Evolutionary conservation across 2,329 filamentous ascomycete genomes (phyloP).

Genomic region (Pestalotiopsis sp.): DNA sequence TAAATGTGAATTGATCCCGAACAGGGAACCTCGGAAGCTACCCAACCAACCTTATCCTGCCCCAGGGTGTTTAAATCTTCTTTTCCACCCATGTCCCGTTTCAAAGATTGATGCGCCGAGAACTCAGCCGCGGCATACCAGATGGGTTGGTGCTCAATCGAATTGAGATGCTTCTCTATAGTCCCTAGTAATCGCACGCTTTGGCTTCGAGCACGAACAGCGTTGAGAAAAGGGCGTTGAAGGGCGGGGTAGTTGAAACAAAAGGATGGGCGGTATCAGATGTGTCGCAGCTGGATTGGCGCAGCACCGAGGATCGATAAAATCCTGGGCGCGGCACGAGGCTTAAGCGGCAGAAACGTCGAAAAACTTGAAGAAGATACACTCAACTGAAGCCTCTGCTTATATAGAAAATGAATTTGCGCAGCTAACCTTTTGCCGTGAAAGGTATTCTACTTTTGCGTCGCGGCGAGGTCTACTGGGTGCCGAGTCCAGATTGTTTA

Average conservation of each 20-base stretch:
- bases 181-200: background rate
- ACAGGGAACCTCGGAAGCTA: background rate
- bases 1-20: background rate
- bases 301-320: background rate
- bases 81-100: no score
- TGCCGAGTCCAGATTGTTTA: background rate
- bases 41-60: no score
- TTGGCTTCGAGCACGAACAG: background rate
- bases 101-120: no score
- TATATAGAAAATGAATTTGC: no score
- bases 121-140: no score
- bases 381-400: no score
- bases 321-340: background rate
- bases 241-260: background rate
- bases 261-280: background rate
- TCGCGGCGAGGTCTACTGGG: background rate
- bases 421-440: no score
- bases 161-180: background rate
- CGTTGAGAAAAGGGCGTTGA: background rate
- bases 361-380: background rate
- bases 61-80: no score
- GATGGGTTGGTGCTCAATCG: no score
- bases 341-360: background rate
- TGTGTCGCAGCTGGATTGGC: background rate
- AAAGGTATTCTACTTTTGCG: background rate